Evolutionary conservation across 129 eudicot species (phyloP).

Genomic region (Flaveria robusta): DNA sequence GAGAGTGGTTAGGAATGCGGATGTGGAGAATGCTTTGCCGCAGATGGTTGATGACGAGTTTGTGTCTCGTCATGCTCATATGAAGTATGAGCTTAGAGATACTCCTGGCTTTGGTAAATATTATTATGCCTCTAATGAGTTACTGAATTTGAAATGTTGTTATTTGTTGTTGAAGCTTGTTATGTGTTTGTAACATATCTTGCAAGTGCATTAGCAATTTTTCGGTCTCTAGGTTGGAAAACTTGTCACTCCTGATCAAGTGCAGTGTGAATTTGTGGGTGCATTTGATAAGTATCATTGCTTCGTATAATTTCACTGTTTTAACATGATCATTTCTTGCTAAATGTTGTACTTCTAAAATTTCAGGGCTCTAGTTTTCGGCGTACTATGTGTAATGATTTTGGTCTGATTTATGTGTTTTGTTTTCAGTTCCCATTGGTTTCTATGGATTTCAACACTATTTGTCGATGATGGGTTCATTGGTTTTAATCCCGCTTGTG

Average conservation of each 20-base stretch:
- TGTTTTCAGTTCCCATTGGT: constrained; percentile 83
- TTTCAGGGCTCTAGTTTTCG: background rate
- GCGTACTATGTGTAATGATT: background rate
- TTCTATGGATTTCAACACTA: constrained; percentile 90
- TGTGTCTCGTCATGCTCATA: constrained; percentile 64
- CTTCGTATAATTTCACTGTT: background rate
- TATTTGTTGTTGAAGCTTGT: background rate
- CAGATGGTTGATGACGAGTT: constrained; percentile 69
- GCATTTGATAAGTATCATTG: background rate
- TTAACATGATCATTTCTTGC: constrained; percentile 3
- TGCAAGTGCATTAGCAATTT: background rate
- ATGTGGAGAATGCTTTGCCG: constrained; percentile 49
- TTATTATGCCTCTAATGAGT: constrained; percentile 5
- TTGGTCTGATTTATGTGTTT: background rate
- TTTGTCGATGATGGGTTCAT: constrained; percentile 79
- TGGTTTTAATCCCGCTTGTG: constrained; percentile 88
- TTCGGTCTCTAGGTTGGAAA: too few relatives aligned
- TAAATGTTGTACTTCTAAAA: background rate
- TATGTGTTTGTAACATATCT: background rate
- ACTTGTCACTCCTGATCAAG: too few relatives aligned
- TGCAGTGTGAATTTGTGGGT: background rate
- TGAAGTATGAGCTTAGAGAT: constrained; percentile 98
- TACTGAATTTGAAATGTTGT: background rate
- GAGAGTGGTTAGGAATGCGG: constrained; percentile 55
- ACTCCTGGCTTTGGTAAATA: constrained; percentile 91